A percentile compares a stretch with the other conserved stretches of the same genome.
Evolutionary conservation across 2,329 filamentous ascomycete genomes (phyloP).

Genomic region (Calycina herbarum): DNA sequence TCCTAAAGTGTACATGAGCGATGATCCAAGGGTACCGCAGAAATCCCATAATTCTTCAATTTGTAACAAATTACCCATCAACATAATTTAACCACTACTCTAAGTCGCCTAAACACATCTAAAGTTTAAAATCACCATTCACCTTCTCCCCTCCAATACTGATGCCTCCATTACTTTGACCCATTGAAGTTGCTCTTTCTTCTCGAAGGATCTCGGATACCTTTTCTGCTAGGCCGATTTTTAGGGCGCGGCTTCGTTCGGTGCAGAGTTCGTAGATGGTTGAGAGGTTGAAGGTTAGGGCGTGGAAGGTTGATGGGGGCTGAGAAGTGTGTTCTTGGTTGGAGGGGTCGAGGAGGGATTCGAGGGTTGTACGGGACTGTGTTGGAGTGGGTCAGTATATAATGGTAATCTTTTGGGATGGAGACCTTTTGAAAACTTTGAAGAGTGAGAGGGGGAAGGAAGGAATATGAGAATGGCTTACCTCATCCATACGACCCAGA

Average conservation of each 20-base stretch:
- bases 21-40: too few relatives aligned
- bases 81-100: too few relatives aligned
- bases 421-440: background rate
- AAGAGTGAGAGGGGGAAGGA: background rate
- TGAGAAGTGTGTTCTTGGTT: conserved; percentile 52
- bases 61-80: too few relatives aligned
- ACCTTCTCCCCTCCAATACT: conserved; percentile 35
- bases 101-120: background rate
- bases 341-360: conserved; percentile 40
- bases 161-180: conserved; percentile 2
- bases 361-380: conserved; percentile 66
- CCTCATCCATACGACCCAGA: conserved; percentile 71
- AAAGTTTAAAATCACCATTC: conserved; percentile 39
- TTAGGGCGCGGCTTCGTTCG: conserved; percentile 69
- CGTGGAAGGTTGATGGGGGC: conserved; percentile 67
- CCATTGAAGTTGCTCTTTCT: conserved; percentile 4
- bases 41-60: too few relatives aligned
- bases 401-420: background rate
- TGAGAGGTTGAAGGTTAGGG: conserved; percentile 82
- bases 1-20: too few relatives aligned
- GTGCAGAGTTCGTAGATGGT: conserved; percentile 92
- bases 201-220: conserved; percentile 50
- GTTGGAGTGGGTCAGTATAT: background rate
- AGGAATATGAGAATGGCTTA: conserved; percentile 39
- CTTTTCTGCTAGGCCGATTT: conserved; percentile 68